Evolutionary conservation across 169 alveolate species (phyloP).

Genomic region (Eimeria maxima): DNA sequence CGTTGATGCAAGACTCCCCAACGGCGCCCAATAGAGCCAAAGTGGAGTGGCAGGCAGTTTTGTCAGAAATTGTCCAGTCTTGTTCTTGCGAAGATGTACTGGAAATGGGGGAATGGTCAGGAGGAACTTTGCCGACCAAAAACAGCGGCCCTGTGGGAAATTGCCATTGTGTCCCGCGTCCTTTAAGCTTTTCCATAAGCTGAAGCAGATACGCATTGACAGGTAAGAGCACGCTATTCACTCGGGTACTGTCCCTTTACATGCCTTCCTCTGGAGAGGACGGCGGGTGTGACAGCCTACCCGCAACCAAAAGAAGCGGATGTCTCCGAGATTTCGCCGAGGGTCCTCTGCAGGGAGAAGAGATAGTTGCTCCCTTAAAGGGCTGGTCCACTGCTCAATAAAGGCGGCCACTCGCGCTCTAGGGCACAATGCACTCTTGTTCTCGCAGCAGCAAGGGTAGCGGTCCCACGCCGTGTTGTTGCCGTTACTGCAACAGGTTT

Average conservation of each 20-base stretch:
- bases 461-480: constrained; percentile 33
- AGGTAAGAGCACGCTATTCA: neutral
- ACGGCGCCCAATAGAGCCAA: constrained; percentile 38
- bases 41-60: neutral
- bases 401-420: constrained; percentile 1
- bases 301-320: constrained; percentile 46
- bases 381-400: constrained; percentile 37
- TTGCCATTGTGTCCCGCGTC: constrained; percentile 6
- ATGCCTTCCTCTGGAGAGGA: neutral
- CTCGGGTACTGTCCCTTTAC: neutral
- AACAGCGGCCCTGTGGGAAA: constrained; percentile 48
- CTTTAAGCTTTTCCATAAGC: constrained; percentile 49
- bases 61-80: neutral
- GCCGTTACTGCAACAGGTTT: constrained; percentile 43
- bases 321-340: constrained; percentile 39
- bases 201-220: neutral
- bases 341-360: constrained; percentile 52
- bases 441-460: constrained; percentile 13
- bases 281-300: neutral
- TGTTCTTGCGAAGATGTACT: neutral
- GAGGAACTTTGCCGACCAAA: neutral
- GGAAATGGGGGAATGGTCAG: neutral
- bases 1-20: constrained; percentile 35
- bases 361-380: constrained; percentile 6
- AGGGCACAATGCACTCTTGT: neutral